Percentiles rank a stretch among this genome's conserved stretches.
phyloP scores from a whole-genome alignment of 1,139 yeast genomes.

The Yarrowia galli region DNA sequence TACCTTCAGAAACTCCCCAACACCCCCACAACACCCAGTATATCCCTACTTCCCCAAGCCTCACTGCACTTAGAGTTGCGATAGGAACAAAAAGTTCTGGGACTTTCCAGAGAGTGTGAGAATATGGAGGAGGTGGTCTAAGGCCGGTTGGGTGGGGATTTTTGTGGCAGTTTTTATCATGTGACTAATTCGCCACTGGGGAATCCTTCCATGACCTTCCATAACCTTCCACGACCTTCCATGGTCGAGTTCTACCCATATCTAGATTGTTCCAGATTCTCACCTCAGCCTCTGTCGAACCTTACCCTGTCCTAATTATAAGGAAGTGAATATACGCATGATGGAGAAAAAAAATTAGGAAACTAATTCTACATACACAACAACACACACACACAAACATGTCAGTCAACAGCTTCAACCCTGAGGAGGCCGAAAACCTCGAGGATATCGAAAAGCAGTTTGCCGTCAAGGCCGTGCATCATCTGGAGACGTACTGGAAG shows the following conservation, averaged over 20 bases:
- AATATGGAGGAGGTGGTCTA: neutral
- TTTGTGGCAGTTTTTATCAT: neutral
- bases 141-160: neutral
- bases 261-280: neutral
- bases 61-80: conserved; percentile 2
- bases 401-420: conserved; percentile 52
- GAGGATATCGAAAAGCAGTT: conserved; percentile 93
- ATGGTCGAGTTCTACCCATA: neutral
- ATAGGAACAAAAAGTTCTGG: conserved; percentile 13
- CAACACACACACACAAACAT: neutral
- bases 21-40: neutral
- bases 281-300: neutral
- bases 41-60: neutral
- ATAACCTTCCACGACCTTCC: neutral
- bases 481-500: conserved; percentile 85
- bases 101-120: conserved; percentile 19
- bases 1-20: no score
- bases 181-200: neutral
- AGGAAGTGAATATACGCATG: neutral
- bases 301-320: conserved; percentile 1
- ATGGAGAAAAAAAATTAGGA: neutral
- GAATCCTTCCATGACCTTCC: neutral
- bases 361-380: neutral
- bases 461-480: conserved; percentile 96
- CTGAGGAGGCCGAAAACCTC: conserved; percentile 87